Base-by-base conservation (phyloP, 176 grass and related monocot genomes). In the Oryza meridionalis region DNA sequence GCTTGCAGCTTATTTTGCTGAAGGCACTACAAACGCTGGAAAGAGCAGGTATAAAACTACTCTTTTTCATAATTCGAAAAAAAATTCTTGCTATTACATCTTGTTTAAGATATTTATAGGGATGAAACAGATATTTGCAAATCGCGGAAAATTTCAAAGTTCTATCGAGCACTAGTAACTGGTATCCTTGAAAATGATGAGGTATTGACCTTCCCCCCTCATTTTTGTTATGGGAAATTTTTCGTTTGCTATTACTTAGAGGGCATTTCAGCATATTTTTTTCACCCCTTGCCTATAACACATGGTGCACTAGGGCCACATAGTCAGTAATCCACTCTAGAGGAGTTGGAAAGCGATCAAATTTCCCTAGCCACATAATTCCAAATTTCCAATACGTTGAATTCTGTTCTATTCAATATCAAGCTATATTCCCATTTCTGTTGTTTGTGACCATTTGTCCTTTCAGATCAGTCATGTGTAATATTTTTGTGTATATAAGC, bases 1-100 rank as follows among this genome's bases (percentile, higher is more conserved):
- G 51, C 96, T 98, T 70, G 84, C 96, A 73, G 86, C 91, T 87
- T 98, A 95, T 90, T 98, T 98, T 85, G 88, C 92, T 25, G 89
- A 94, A 79, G 91, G 91, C 43, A 65, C 92, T 59, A 80, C 58
- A 74, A 82, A 90, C 87, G 82, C 85, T 45, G 65, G 27, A 88
- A 92, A 63, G 51, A 79, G 76, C 55, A 91, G 87, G 96, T 98
- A 58, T 53, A 69, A 7, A 40, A 33, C 66, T 80, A 68, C 31
- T 63, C 7, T 69, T 21, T 67, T 80, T 12, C 32, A 74, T 46
- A 69, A 61, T 88, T 70, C 22, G 4, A 61, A 73, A 65, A 21
- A 32, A 42, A 19, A 6, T 11, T 43, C 11, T 76, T 46, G 58
- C 50, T 85, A 50, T 9, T 68, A 32, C 65, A 77, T 17, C 51